A percentile compares a stretch with the other conserved stretches of the same genome.
These are phyloP conservation scores for Sporothrix sp. DNA, from an alignment of 2,329 filamentous ascomycete species.

Conservation along the genomic window DNA sequence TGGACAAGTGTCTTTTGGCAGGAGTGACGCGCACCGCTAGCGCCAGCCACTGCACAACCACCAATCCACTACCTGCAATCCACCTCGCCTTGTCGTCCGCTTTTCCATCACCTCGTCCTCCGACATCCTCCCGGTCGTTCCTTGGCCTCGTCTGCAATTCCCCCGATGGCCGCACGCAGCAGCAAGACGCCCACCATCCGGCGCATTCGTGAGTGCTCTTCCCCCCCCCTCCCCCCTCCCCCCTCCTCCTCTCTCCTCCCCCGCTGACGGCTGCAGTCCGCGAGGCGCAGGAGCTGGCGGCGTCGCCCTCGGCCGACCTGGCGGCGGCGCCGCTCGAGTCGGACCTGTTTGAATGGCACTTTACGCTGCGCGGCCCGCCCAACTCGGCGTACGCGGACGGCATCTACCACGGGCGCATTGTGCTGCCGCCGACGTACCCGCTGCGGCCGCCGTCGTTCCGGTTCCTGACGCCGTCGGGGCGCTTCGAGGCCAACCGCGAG, in stretches of 20 bases:
- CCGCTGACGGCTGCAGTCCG: slow-evolving; percentile 50
- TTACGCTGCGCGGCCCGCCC: slow-evolving; percentile 86
- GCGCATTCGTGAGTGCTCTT: slow-evolving; percentile 57
- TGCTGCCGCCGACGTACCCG: slow-evolving; percentile 81
- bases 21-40: neutral
- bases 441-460: slow-evolving; percentile 91
- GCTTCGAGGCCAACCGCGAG: slow-evolving; percentile 93
- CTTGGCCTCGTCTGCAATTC: too few species aligned
- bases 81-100: too few species aligned
- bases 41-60: neutral
- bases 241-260: slow-evolving; percentile 17
- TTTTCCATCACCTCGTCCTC: neutral
- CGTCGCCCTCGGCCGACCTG: slow-evolving; percentile 73
- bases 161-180: slow-evolving; percentile 35
- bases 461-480: slow-evolving; percentile 81
- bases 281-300: slow-evolving; percentile 80
- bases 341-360: slow-evolving; percentile 98
- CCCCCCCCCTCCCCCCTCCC: neutral
- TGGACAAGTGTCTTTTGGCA: too few species aligned
- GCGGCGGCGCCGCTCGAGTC: slow-evolving; percentile 74
- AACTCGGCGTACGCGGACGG: slow-evolving; percentile 68
- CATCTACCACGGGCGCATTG: slow-evolving; percentile 91
- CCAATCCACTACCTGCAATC: too few species aligned
- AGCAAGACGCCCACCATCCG: slow-evolving; percentile 76
- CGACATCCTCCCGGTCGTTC: neutral